Percentiles rank a stretch among this genome's conserved stretches.
phyloP scores from a whole-genome alignment of 371 early-diverging fungal species.

The Actinomortierella wolfii region DNA sequence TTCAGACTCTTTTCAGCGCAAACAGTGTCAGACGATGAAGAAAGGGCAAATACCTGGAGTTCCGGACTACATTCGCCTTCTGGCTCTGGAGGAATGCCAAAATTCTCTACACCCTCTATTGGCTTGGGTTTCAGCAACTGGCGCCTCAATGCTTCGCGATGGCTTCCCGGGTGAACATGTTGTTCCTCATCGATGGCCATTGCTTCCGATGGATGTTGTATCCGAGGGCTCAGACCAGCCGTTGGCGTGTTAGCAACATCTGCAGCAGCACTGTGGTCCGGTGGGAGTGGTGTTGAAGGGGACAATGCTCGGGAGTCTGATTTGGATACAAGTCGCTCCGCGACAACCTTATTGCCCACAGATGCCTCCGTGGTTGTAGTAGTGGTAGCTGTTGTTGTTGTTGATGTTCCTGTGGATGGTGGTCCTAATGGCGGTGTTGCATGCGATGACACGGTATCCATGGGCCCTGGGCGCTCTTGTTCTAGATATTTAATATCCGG shows the following conservation, averaged over 20 bases:
- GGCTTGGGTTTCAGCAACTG: conserved; percentile 44
- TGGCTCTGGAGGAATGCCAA: conserved; percentile 52
- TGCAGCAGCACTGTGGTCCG: conserved; percentile 42
- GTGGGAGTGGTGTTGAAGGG: conserved; percentile 33
- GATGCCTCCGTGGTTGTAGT: too few relatives aligned
- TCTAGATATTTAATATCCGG: too few relatives aligned
- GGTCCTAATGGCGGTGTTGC: too few relatives aligned
- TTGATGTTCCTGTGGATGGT: too few relatives aligned
- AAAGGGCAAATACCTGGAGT: conserved; percentile 51
- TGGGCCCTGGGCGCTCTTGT: too few relatives aligned
- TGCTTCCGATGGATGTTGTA: conserved; percentile 3
- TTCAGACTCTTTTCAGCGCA: too few relatives aligned
- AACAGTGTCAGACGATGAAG: too few relatives aligned
- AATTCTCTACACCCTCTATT: conserved; percentile 47
- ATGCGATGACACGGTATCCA: too few relatives aligned
- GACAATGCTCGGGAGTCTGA: too few relatives aligned
- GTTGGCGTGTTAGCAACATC: conserved; percentile 41
- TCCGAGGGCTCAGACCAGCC: conserved; percentile 23
- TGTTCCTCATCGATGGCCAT: conserved; percentile 11
- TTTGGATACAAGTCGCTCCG: too few relatives aligned
- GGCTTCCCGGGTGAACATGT: neutral
- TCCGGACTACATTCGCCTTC: conserved; percentile 53
- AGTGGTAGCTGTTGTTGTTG: too few relatives aligned
- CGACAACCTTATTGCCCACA: too few relatives aligned
- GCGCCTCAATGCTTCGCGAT: conserved; percentile 19